phyloP scores from a whole-genome alignment of 257 asterid genomes.

The Leptodermis oblonga region DNA sequence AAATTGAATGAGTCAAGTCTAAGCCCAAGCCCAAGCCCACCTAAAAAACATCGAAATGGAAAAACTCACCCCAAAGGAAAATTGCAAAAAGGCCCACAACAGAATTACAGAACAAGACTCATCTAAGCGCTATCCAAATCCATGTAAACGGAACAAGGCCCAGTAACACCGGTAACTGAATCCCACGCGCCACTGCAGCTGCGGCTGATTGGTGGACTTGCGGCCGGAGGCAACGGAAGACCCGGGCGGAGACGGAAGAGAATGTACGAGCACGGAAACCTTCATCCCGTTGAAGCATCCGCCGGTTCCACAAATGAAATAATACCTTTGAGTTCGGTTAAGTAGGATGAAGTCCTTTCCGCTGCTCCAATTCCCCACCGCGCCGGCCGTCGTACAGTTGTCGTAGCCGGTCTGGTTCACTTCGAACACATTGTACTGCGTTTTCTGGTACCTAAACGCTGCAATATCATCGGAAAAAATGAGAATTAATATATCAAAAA shows the following conservation, averaged over 20 bases:
- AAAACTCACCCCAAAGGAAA: neutral
- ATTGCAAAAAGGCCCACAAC: neutral
- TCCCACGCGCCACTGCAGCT: slow-evolving; percentile 28
- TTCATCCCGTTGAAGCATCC: slow-evolving; percentile 86
- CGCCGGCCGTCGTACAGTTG: slow-evolving; percentile 76
- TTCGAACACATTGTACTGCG: slow-evolving; percentile 77
- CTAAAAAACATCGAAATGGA: neutral
- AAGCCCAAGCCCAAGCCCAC: neutral
- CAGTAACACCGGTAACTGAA: slow-evolving; percentile 11
- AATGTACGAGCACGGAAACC: slow-evolving; percentile 69
- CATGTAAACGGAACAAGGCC: slow-evolving; percentile 22
- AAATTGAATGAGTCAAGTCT: neutral
- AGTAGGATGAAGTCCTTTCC: slow-evolving; percentile 77
- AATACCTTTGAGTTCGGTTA: slow-evolving; percentile 58
- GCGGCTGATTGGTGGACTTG: slow-evolving; percentile 28
- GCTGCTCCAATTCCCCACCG: slow-evolving; percentile 77
- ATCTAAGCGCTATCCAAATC: slow-evolving; percentile 27
- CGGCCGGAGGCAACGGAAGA: slow-evolving; percentile 34
- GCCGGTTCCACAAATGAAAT: slow-evolving; percentile 80
- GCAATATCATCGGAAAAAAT: neutral
- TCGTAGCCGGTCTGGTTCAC: slow-evolving; percentile 85
- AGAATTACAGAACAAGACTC: slow-evolving; percentile 19
- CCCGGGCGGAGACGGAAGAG: slow-evolving; percentile 65
- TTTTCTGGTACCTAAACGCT: slow-evolving; percentile 86
- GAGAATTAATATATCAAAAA: neutral